A percentile compares a stretch with the other conserved stretches of the same genome.
Conservation (phyloP, 2,329 filamentous ascomycete genomes). For the Pseudocercospora pini-densiflorae region DNA sequence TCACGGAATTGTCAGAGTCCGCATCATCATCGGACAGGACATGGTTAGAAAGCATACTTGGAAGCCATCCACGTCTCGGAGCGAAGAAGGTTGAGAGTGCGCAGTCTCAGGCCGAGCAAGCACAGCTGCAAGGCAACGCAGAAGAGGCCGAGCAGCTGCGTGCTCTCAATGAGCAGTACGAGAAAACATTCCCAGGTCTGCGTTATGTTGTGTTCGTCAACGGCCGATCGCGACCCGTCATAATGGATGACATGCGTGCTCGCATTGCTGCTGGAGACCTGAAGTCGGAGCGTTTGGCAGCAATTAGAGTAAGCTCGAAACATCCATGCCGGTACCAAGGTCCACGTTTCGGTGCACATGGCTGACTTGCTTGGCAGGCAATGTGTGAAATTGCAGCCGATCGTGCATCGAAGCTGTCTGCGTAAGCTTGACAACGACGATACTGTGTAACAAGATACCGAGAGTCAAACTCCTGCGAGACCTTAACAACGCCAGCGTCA, state of each 20-base stretch:
- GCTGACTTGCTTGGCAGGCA: slow-evolving; percentile 59
- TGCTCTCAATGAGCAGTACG: slow-evolving; percentile 76
- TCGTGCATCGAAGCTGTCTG: slow-evolving; percentile 67
- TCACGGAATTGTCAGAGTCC: slow-evolving; percentile 63
- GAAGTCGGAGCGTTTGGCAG: slow-evolving; percentile 70
- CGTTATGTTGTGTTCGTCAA: slow-evolving; percentile 94
- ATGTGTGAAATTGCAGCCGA: slow-evolving; percentile 93
- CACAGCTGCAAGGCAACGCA: slow-evolving; percentile 63
- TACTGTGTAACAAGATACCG: background rate
- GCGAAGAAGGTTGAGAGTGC: slow-evolving; percentile 81
- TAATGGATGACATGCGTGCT: slow-evolving; percentile 80
- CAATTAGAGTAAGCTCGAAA: slow-evolving; percentile 66
- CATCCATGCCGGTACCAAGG: slow-evolving; percentile 9
- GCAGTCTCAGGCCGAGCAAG: slow-evolving; percentile 81
- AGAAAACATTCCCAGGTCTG: slow-evolving; percentile 77
- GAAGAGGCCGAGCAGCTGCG: slow-evolving; percentile 64
- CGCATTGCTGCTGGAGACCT: slow-evolving; percentile 73
- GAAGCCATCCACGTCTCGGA: slow-evolving; percentile 82
- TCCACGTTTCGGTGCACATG: slow-evolving; percentile 6
- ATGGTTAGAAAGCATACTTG: slow-evolving; percentile 73
- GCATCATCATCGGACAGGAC: slow-evolving; percentile 55
- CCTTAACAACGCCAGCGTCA: background rate
- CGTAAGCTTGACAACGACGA: background rate
- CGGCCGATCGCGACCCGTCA: slow-evolving; percentile 70
- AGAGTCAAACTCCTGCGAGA: background rate